These are phyloP conservation scores for Entomortierella beljakovae DNA, from an alignment of 192 early-diverging fungal genomes.

Conservation along the genomic window DNA sequence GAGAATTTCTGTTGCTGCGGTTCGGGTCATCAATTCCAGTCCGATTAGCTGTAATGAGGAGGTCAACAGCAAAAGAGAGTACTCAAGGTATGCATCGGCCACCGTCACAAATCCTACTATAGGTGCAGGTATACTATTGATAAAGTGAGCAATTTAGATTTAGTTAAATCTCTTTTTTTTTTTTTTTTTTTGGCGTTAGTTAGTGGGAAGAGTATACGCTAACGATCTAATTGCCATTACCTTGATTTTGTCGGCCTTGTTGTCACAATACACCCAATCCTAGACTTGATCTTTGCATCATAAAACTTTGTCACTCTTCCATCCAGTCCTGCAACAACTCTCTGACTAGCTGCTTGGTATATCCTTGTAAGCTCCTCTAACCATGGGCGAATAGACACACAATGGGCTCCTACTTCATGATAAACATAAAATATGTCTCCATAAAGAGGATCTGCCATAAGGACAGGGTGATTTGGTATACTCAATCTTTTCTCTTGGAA, in stretches of 20 bases:
- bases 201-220: too few relatives aligned
- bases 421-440: constrained; percentile 74
- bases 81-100: constrained; percentile 77
- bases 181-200: constrained; percentile 12
- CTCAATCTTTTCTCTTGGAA: constrained; percentile 54
- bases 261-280: constrained; percentile 21
- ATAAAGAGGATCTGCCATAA: constrained; percentile 71
- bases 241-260: constrained; percentile 40
- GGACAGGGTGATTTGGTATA: constrained; percentile 58
- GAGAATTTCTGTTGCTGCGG: background rate
- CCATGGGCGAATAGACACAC: constrained; percentile 71
- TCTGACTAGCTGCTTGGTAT: constrained; percentile 13
- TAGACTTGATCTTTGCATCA: constrained; percentile 26
- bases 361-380: constrained; percentile 50
- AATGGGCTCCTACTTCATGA: constrained; percentile 77
- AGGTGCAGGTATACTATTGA: constrained; percentile 52
- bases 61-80: constrained; percentile 72
- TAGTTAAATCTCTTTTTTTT: constrained; percentile 8
- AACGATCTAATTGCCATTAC: constrained; percentile 14
- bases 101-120: constrained; percentile 71
- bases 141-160: background rate
- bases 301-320: constrained; percentile 21
- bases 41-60: constrained; percentile 67
- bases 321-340: constrained; percentile 13
- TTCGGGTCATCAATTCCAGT: constrained; percentile 53